Evolutionary conservation across 208 protist species (phyloP).

Genomic region (Leishmania guyanensis): DNA sequence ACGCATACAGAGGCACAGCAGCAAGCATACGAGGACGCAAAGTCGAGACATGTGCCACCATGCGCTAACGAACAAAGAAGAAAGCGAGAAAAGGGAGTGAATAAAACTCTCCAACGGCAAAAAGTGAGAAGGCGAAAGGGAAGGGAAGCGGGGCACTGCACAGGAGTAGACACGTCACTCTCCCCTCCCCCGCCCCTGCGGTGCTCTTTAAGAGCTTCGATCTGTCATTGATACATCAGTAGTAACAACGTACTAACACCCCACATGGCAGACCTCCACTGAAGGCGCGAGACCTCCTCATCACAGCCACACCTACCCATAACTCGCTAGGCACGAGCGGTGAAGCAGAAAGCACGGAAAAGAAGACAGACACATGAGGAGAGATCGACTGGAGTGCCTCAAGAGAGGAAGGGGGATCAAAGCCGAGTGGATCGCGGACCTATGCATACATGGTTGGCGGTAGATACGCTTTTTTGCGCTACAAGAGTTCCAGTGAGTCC

Average conservation of each 20-base stretch:
- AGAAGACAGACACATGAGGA: not conserved
- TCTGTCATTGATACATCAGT: constrained; percentile 7
- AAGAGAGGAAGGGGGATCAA: not conserved
- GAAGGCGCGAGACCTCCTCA: not conserved
- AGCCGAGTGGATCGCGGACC: not conserved
- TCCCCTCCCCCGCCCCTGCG: not conserved
- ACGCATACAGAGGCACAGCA: not conserved
- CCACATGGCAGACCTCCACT: not conserved
- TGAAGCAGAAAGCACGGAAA: not conserved
- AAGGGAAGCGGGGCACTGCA: not conserved
- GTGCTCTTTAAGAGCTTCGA: not conserved
- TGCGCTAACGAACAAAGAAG: too few species aligned
- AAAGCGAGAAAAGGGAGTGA: too few species aligned
- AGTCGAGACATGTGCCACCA: not conserved
- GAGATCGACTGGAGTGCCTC: not conserved
- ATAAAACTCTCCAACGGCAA: not conserved
- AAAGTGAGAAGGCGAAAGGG: not conserved
- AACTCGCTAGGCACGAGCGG: not conserved
- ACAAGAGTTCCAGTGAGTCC: not conserved
- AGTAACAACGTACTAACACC: not conserved
- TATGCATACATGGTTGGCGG: not conserved
- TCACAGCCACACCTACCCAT: not conserved
- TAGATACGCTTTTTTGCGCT: not conserved
- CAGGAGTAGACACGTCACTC: not conserved
- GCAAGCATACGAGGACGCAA: not conserved